phyloP scores from a whole-genome alignment of 208 protist species.

The Crithidia expoeki region DNA sequence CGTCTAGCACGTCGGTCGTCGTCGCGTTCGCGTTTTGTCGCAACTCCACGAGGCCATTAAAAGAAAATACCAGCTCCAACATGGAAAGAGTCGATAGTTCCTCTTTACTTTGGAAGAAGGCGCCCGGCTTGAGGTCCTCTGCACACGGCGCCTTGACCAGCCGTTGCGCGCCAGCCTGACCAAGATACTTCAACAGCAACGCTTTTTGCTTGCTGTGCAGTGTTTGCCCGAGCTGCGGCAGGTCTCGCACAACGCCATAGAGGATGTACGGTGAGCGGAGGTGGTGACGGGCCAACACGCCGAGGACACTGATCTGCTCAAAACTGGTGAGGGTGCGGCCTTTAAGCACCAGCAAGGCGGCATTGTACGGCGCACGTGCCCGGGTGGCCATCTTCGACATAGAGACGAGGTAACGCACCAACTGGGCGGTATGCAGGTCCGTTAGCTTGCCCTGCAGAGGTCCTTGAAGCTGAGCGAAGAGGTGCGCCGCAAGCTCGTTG shows the following conservation, averaged over 20 bases:
- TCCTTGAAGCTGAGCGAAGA: constrained; percentile 14
- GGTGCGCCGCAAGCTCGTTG: constrained; percentile 4
- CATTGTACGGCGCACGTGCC: constrained; percentile 43
- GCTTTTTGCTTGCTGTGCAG: constrained; percentile 45
- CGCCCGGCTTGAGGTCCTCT: constrained; percentile 21
- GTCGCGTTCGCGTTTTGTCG: constrained; percentile 56
- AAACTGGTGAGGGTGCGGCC: constrained; percentile 42
- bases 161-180: constrained; percentile 44
- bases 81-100: constrained; percentile 45
- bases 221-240: constrained; percentile 28
- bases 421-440: constrained; percentile 36
- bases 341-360: constrained; percentile 40
- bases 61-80: constrained; percentile 50
- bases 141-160: constrained; percentile 47
- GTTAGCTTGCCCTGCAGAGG: constrained; percentile 8
- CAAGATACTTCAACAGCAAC: constrained; percentile 58
- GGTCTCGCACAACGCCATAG: constrained; percentile 29
- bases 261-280: constrained; percentile 42
- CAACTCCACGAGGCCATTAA: constrained; percentile 59
- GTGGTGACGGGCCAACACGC: constrained; percentile 62
- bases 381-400: constrained; percentile 59
- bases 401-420: constrained; percentile 63
- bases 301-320: constrained; percentile 51
- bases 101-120: constrained; percentile 35
- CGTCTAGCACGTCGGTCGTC: constrained; percentile 31